Evolutionary conservation across 139 green algal species (phyloP).

Genomic region (Diplosphaera chodatii): DNA sequence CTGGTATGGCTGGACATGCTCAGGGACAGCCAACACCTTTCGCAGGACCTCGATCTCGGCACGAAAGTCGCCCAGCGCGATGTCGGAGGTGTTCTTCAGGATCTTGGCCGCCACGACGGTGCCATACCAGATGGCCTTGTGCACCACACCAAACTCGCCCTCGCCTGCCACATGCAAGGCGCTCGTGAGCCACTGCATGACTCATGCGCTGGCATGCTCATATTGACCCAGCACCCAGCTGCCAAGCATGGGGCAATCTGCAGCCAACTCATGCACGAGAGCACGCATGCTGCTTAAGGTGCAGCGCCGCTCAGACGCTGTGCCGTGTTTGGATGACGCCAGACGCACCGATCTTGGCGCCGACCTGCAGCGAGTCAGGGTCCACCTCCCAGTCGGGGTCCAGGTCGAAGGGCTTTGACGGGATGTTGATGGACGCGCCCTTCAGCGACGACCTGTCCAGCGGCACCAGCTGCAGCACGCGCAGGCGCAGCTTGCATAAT

Average conservation of each 20-base stretch:
- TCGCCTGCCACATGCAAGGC: too few relatives aligned
- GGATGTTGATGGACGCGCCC: slow-evolving; percentile 46
- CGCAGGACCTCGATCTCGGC: slow-evolving; percentile 43
- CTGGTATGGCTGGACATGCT: too few relatives aligned
- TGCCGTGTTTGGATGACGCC: too few relatives aligned
- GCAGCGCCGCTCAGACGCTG: too few relatives aligned
- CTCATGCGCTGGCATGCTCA: too few relatives aligned
- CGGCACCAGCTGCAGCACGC: slow-evolving; percentile 61
- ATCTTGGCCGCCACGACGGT: slow-evolving; percentile 82
- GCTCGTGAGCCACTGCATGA: too few relatives aligned
- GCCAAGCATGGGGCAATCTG: too few relatives aligned
- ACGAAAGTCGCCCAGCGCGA: slow-evolving; percentile 61
- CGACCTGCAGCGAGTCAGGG: slow-evolving; percentile 60
- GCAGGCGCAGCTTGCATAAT: too few relatives aligned
- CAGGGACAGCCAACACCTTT: too few relatives aligned
- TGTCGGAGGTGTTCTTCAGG: slow-evolving; percentile 76
- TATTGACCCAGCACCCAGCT: too few relatives aligned
- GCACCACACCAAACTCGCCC: slow-evolving; percentile 89
- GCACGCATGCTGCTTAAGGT: too few relatives aligned
- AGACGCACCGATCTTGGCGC: slow-evolving; percentile 81
- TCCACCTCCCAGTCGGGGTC: slow-evolving; percentile 87
- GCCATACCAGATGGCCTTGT: slow-evolving; percentile 80
- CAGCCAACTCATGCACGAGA: too few relatives aligned
- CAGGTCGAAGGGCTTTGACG: slow-evolving; percentile 51
- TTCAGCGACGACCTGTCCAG: slow-evolving; percentile 50